These are phyloP conservation scores for Dichotomopilus funicola DNA, from an alignment of 2,329 filamentous ascomycete species.

Conservation along the genomic window DNA sequence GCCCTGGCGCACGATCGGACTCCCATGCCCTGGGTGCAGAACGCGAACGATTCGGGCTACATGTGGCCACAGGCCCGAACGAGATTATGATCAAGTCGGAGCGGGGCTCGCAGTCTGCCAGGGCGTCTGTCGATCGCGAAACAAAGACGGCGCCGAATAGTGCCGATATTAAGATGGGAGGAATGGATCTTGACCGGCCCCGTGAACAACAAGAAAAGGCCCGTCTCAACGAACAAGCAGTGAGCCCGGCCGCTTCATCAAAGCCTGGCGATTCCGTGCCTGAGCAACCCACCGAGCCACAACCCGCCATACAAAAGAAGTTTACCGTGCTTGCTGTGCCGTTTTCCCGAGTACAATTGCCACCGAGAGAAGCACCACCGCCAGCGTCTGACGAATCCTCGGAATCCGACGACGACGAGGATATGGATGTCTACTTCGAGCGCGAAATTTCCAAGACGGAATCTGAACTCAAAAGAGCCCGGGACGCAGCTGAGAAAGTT, in stretches of 20 bases:
- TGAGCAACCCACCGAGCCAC: slow-evolving; percentile 15
- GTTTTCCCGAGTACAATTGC: slow-evolving; percentile 15
- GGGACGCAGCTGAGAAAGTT: slow-evolving; percentile 33
- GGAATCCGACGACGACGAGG: slow-evolving; percentile 50
- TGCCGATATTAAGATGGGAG: slow-evolving; percentile 21
- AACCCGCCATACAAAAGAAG: slow-evolving; percentile 14
- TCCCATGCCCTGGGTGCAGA: slow-evolving; percentile 27
- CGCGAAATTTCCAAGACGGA: slow-evolving; percentile 47
- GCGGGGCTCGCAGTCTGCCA: slow-evolving; percentile 33
- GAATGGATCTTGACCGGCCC: slow-evolving; percentile 15
- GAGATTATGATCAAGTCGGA: slow-evolving; percentile 40
- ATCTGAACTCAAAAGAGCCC: slow-evolving; percentile 41
- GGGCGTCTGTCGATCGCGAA: slow-evolving; percentile 29
- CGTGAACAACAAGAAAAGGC: slow-evolving; percentile 7
- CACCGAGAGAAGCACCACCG: slow-evolving; percentile 8
- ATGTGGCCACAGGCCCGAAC: slow-evolving; percentile 42
- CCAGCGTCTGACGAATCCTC: slow-evolving; percentile 37
- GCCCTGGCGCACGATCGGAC: slow-evolving; percentile 47
- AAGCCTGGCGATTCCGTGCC: slow-evolving; percentile 7
- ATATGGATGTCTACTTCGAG: slow-evolving; percentile 51
- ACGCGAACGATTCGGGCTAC: slow-evolving; percentile 30
- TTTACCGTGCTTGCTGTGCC: slow-evolving; percentile 15
- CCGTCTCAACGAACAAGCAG: background rate
- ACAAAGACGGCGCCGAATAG: slow-evolving; percentile 16
- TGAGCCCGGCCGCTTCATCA: slow-evolving; percentile 7